Conservation (phyloP, 305 asterid species). For the Euphrasia arctica region DNA sequence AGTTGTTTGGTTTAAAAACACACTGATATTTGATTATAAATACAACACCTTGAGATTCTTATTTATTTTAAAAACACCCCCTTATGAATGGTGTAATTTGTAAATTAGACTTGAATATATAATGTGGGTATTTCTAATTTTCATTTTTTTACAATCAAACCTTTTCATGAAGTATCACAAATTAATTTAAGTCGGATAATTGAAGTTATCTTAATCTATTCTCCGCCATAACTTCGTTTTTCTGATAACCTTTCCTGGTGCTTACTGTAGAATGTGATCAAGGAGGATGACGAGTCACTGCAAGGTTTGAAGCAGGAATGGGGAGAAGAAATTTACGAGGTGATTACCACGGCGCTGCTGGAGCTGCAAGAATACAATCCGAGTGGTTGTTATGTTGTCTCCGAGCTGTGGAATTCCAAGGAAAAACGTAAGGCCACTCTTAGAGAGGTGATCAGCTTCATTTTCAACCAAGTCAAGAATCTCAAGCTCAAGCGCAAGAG, state of each 20-base stretch:
- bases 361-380: conserved; percentile 76
- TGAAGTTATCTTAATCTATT: no score
- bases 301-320: conserved; percentile 45
- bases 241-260: background rate
- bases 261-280: background rate
- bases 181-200: background rate
- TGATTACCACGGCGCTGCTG: conserved; percentile 46
- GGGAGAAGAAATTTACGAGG: conserved; percentile 48
- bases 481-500: conserved; percentile 34
- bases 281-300: conserved; percentile 56
- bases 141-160: background rate
- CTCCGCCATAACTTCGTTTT: no score
- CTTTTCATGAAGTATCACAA: background rate
- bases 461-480: conserved; percentile 50
- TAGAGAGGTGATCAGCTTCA: conserved; percentile 62
- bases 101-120: background rate
- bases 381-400: conserved; percentile 66
- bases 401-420: conserved; percentile 81
- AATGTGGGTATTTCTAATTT: background rate
- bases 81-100: background rate
- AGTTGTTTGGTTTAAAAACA: no score
- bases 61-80: conserved; percentile 2
- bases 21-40: conserved; percentile 20
- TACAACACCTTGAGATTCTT: background rate
- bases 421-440: conserved; percentile 76